Evolutionary conservation across 305 asterid species (phyloP), one percentile per base, ranked within the genome.

Genomic region (Euphrasia arctica): DNA sequence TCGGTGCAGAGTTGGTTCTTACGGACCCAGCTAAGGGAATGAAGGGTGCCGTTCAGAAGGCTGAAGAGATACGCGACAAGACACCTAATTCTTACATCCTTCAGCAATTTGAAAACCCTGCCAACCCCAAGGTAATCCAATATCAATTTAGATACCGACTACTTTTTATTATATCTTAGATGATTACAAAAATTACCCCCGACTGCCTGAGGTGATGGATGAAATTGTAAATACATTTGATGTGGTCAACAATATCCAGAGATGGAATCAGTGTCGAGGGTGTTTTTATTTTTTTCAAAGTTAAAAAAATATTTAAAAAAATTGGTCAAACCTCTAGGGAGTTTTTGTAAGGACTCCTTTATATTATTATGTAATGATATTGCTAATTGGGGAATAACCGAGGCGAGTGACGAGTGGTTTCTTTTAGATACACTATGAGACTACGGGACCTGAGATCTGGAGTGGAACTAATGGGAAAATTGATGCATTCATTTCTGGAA

Each of bases 361-460:
- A 49, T 12, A 13, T 13, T 12, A 13, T 13, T n/a, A 32, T 27
- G 28, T 39, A 51, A 51, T 50, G 29, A 15, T 48, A 12, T 48
- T 58, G 18, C 4, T 14, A 13, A 27, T 64, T 41, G 47, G 60
- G 22, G 54, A 49, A 63, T 27, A n/a, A 13, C 62, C 15, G 36
- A 32, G n/a, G 58, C 15, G 36, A 32, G n/a, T 68, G 29, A 54
- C 27, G 9, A 41, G 3, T 32, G 47, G 52, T 13, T 65, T 60
- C 49, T 41, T 77, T 4, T 49, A 91, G 98, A 72, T 91, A 77
- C 98, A 91, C 77, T 89, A 92, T 76, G 96, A 92, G 73, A 89
- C 97, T 49, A 89, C 98, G 31, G 98, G 98, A 49, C 98, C 98
- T 42, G 98, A 92, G 80, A 39, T 92, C 42, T 92, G 98, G 98